Base-by-base conservation (phyloP, 108 stramenopile genomes). In the Aureococcus anophagefferens region DNA sequence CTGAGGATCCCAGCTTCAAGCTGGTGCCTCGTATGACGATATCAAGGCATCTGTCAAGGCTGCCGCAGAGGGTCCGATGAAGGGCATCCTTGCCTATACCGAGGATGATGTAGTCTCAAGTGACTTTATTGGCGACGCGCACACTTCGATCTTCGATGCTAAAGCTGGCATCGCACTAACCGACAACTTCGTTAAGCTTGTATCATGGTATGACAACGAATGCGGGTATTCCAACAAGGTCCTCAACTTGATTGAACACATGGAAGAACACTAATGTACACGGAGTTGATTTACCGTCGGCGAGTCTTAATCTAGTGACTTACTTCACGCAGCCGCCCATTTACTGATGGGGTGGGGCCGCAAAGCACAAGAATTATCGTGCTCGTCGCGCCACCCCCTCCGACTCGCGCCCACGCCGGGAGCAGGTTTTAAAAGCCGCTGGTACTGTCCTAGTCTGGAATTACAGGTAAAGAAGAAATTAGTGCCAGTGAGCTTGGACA, bases 151-250 rank as follows among this genome's bases (percentile, higher is more conserved):
- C 71, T 95, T 99, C 76, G 97, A 99, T 72, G 85, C 93, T 74
- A 96, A 91, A 83, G 97, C 97, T 34, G 94, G 95, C 66, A 98
- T 99, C 78, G 94, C 95, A 15, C 84, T 98, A 72, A 95, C 87
- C 35, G 89, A 94, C 71, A 81, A 95, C 86, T 99, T 98, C 80
- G 93, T 99, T 76, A 99, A 98, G 94, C 91, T 99, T 73, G 97
- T 98, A n/a, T 90, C 92, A 25, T 99, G 96, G 95, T 99, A 98
- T 74, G 97, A 99, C 74, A 99, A 99, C 76, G 96, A 98, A 82
- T 88, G 84, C 63, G 97, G 96, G 68, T 98, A 95, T 87, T 91
- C 91, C 62, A 85, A 85, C 72, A 86, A 93, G 35, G 87, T 94
- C 30, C 67, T 95, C 45, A 93, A 96, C 77, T 86, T 96, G 51